Evolutionary conservation across 1,284 basidiomycete species (phyloP).

Genomic region (Heliocybe sulcata): DNA sequence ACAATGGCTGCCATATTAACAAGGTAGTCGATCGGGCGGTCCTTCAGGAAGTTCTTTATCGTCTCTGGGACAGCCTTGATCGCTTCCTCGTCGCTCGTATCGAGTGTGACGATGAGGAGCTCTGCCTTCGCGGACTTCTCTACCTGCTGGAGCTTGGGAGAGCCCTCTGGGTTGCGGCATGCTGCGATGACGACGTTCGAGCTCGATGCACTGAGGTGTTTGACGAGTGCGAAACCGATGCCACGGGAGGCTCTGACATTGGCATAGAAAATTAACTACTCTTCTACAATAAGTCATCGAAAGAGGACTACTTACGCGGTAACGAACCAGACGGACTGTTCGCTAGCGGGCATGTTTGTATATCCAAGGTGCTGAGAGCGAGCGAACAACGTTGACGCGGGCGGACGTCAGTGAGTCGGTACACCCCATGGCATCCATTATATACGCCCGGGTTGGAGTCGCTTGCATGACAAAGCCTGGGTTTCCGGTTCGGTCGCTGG

Average conservation of each 20-base stretch:
- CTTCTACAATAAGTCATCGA: neutral
- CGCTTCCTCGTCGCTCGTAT: constrained; percentile 17
- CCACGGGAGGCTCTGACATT: constrained; percentile 21
- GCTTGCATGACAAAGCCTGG: neutral
- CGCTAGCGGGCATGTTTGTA: neutral
- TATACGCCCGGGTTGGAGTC: neutral
- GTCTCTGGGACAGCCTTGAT: constrained; percentile 15
- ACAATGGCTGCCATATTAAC: constrained; percentile 24
- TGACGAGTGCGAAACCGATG: constrained; percentile 20
- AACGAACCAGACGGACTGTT: constrained; percentile 3
- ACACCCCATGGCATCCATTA: neutral
- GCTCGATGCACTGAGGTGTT: constrained; percentile 14
- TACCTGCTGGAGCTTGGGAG: constrained; percentile 12
- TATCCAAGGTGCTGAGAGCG: no score
- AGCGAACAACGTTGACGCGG: neutral
- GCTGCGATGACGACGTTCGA: constrained; percentile 20
- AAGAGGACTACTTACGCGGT: constrained; percentile 7
- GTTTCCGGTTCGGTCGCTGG: neutral
- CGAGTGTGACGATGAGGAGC: constrained; percentile 19
- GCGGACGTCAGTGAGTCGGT: neutral
- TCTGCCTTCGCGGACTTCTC: constrained; percentile 7
- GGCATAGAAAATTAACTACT: neutral
- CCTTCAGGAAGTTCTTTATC: constrained; percentile 13
- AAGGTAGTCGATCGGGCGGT: constrained; percentile 20
- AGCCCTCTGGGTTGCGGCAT: constrained; percentile 18